Conservation (phyloP, 352 stramenopile genomes). For the Phytophthora sp. region DNA sequence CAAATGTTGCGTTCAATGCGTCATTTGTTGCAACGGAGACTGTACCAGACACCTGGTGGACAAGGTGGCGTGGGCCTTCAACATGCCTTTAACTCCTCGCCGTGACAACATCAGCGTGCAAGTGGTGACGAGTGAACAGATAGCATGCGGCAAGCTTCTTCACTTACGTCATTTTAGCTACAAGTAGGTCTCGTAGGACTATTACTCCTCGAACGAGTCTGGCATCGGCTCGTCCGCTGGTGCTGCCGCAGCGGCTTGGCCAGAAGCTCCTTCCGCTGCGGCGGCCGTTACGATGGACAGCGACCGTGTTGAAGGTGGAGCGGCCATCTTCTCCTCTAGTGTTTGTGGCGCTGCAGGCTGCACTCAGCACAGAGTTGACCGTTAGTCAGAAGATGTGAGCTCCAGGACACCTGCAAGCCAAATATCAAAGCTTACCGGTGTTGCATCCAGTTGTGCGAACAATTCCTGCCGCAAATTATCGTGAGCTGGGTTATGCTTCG, state of each 20-base stretch:
- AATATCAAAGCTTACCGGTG: conserved; percentile 18
- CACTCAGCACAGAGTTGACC: not conserved
- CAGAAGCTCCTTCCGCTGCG: conserved; percentile 31
- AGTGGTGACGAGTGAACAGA: not conserved
- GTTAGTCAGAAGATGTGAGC: no score
- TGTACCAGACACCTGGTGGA: not conserved
- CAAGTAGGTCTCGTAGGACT: not conserved
- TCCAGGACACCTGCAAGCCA: no score
- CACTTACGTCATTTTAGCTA: not conserved
- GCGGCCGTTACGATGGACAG: conserved; percentile 49
- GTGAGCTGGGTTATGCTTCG: conserved; percentile 81
- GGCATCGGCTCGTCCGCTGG: conserved; percentile 45
- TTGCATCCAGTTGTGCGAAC: conserved; percentile 69
- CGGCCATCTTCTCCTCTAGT: conserved; percentile 45
- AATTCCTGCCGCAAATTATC: conserved; percentile 81
- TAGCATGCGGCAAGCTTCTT: not conserved
- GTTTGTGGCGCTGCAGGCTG: conserved; percentile 32
- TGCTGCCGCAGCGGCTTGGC: conserved; percentile 17
- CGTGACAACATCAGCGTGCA: not conserved
- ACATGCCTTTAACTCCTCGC: not conserved
- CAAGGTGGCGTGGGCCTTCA: conserved; percentile 3
- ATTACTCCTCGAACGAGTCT: conserved; percentile 32
- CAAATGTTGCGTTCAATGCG: not conserved
- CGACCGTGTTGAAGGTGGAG: conserved; percentile 33
- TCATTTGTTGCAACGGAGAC: not conserved